Conservation (phyloP, 2,329 filamentous ascomycete genomes). For the Albifimbria verrucaria region DNA sequence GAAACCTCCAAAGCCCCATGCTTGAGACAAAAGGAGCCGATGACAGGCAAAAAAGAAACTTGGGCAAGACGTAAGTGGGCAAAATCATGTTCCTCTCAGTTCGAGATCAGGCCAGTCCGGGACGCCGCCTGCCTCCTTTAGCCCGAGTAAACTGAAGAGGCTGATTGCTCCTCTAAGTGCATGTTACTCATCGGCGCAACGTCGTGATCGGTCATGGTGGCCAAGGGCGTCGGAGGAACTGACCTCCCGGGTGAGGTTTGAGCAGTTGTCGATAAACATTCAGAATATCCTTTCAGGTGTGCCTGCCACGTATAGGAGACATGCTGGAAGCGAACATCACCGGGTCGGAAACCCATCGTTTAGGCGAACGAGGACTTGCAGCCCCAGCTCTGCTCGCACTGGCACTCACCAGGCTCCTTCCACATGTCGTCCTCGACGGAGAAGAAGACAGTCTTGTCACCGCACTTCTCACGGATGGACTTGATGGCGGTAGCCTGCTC, state of each 20-base stretch:
- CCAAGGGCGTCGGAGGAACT: conserved; percentile 11
- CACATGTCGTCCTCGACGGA: conserved; percentile 75
- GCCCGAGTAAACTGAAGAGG: not conserved
- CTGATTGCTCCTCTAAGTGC: not conserved
- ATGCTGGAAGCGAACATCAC: conserved; percentile 14
- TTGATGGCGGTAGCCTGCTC: conserved; percentile 73
- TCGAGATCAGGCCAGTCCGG: not conserved
- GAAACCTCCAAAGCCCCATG: conserved; percentile 11
- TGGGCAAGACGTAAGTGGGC: conserved; percentile 6
- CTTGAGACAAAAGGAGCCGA: conserved; percentile 16
- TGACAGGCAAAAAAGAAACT: conserved; percentile 8
- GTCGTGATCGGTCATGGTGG: conserved; percentile 8
- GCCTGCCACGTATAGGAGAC: conserved; percentile 11
- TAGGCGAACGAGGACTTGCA: conserved; percentile 29
- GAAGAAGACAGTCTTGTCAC: conserved; percentile 75
- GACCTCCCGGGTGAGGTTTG: conserved; percentile 17
- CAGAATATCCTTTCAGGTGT: conserved; percentile 14
- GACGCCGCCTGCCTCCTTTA: not conserved
- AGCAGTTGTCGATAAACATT: conserved; percentile 25
- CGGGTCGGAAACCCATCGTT: conserved; percentile 1
- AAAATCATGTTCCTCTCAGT: conserved; percentile 2
- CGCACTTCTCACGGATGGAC: conserved; percentile 63
- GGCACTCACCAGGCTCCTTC: conserved; percentile 69
- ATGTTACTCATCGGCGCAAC: conserved; percentile 1
- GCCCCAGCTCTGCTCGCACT: conserved; percentile 81